These are phyloP conservation scores for Pichiaceae sp. DNA, from an alignment of 1,139 yeast species.

Conservation along the genomic window DNA sequence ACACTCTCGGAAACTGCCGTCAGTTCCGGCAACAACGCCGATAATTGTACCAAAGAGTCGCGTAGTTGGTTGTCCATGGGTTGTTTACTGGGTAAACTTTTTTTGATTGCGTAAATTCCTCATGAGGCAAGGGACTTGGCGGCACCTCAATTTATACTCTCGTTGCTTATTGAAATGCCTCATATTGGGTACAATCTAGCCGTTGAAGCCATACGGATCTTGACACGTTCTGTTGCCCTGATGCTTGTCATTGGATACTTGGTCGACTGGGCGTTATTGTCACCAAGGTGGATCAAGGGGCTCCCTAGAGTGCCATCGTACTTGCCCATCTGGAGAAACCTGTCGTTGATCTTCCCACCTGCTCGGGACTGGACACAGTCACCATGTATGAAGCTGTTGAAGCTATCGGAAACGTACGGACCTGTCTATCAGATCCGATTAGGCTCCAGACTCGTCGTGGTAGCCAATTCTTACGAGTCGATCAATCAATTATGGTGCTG, in stretches of 20 bases:
- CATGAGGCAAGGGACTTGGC: too few relatives aligned
- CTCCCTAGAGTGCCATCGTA: conserved; percentile 12
- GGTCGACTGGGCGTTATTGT: conserved; percentile 2
- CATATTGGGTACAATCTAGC: too few relatives aligned
- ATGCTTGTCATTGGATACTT: not conserved
- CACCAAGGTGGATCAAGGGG: conserved; percentile 15
- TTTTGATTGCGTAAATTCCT: too few relatives aligned
- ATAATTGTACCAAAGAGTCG: conserved; percentile 13
- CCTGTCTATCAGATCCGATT: conserved; percentile 55
- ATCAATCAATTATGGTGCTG: conserved; percentile 45
- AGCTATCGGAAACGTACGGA: conserved; percentile 40
- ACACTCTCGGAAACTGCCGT: conserved; percentile 13
- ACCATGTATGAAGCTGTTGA: conserved; percentile 42
- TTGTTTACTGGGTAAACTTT: too few relatives aligned
- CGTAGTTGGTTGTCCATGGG: conserved; percentile 7
- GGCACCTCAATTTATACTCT: too few relatives aligned
- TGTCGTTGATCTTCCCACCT: conserved; percentile 17
- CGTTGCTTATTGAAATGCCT: too few relatives aligned
- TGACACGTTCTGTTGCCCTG: not conserved
- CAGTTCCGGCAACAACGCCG: conserved; percentile 16
- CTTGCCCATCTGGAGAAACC: conserved; percentile 20
- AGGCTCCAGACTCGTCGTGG: conserved; percentile 49
- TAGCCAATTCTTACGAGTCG: conserved; percentile 55
- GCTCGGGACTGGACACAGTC: conserved; percentile 11
- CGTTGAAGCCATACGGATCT: too few relatives aligned